Evolutionary conservation across 441 rosid species (phyloP).

Genomic region (Brassica balearica): DNA sequence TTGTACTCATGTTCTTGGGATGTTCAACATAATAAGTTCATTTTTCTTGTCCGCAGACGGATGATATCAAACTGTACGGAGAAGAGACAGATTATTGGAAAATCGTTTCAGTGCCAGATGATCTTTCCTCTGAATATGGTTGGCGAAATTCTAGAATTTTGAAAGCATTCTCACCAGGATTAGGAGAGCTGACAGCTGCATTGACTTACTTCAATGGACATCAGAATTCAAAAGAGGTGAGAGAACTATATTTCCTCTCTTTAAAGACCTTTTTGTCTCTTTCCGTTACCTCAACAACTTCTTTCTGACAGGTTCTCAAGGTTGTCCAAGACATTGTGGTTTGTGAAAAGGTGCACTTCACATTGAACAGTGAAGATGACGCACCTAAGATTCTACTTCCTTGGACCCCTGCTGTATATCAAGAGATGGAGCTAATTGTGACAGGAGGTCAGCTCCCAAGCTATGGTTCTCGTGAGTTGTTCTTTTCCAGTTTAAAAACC

Average conservation of each 20-base stretch:
- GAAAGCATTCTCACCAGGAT: slow-evolving; percentile 71
- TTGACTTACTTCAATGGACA: slow-evolving; percentile 68
- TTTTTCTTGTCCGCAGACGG: slow-evolving; percentile 65
- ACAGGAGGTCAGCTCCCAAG: slow-evolving; percentile 68
- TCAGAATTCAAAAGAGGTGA: slow-evolving; percentile 68
- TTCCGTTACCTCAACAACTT: slow-evolving; percentile 27
- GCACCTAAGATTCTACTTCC: slow-evolving; percentile 72
- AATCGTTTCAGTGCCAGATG: slow-evolving; percentile 52
- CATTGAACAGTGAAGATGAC: slow-evolving; percentile 51
- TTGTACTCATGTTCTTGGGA: slow-evolving; percentile 38
- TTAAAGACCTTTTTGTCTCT: slow-evolving; percentile 10
- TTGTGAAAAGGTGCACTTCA: slow-evolving; percentile 76
- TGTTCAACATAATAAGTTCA: slow-evolving; percentile 37
- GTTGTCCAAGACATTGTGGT: slow-evolving; percentile 81
- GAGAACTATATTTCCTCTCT: slow-evolving; percentile 21
- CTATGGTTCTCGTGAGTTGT: slow-evolving; percentile 30
- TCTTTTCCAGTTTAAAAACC: slow-evolving; percentile 30
- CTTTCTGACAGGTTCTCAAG: slow-evolving; percentile 68
- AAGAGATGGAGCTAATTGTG: slow-evolving; percentile 85
- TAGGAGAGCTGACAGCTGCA: slow-evolving; percentile 77
- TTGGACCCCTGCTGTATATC: slow-evolving; percentile 85
- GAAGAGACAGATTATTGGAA: slow-evolving; percentile 65
- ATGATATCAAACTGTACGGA: slow-evolving; percentile 73
- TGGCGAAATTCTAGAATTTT: slow-evolving; percentile 66
- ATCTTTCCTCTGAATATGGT: slow-evolving; percentile 57